A percentile compares a stretch with the other conserved stretches of the same genome.
Evolutionary conservation across 1,284 basidiomycete species (phyloP).

Genomic region (Ceratobasidium sp.): DNA sequence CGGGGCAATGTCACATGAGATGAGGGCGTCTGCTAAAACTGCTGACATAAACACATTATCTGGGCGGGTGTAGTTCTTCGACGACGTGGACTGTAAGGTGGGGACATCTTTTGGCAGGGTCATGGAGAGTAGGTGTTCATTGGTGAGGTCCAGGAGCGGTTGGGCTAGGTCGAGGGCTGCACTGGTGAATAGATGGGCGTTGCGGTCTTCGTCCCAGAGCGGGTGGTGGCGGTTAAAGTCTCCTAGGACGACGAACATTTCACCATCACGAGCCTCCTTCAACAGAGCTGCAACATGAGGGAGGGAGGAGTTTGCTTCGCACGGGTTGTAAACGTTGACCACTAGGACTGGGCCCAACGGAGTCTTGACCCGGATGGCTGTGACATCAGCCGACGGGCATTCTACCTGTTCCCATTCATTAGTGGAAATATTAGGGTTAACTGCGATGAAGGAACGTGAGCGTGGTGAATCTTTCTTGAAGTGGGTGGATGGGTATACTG

Average conservation of each 20-base stretch:
- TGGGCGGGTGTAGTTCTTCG: slow-evolving; percentile 52
- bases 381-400: neutral
- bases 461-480: neutral
- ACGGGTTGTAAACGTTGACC: slow-evolving; percentile 20
- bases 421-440: neutral
- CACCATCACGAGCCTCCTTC: neutral
- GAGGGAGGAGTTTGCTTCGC: neutral
- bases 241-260: neutral
- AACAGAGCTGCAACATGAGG: neutral
- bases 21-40: slow-evolving; percentile 44
- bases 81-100: slow-evolving; percentile 50
- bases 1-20: slow-evolving; percentile 46
- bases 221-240: slow-evolving; percentile 17
- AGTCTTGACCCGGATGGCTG: neutral
- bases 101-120: slow-evolving; percentile 51
- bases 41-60: slow-evolving; percentile 54
- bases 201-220: slow-evolving; percentile 45
- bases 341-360: neutral
- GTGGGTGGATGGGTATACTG: slow-evolving; percentile 7
- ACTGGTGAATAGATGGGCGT: slow-evolving; percentile 55
- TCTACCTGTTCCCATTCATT: neutral
- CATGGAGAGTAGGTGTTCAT: slow-evolving; percentile 48
- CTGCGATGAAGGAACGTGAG: neutral
- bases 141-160: slow-evolving; percentile 48
- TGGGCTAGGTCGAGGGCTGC: slow-evolving; percentile 46